phyloP scores from a whole-genome alignment of 2,329 filamentous ascomycete species.

The Alternaria sp. region DNA sequence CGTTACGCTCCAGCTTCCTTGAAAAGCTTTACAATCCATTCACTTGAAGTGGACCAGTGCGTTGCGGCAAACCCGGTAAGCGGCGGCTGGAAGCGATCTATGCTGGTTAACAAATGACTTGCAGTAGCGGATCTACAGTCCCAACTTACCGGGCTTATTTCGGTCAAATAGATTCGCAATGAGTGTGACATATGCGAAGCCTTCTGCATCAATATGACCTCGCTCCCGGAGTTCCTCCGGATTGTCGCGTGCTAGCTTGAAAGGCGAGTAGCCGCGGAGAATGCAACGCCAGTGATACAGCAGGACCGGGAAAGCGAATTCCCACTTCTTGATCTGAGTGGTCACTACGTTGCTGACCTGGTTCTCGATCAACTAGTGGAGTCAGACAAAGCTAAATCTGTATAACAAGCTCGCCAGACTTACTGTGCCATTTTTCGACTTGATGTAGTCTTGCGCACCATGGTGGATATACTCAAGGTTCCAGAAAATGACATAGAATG shows the following conservation, averaged over 20 bases:
- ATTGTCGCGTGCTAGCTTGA: constrained; percentile 47
- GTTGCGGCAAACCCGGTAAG: constrained; percentile 35
- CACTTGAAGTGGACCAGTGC: constrained; percentile 38
- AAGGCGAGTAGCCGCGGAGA: constrained; percentile 43
- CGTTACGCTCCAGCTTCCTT: constrained; percentile 41
- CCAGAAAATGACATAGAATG: constrained; percentile 48
- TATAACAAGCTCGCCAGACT: constrained; percentile 22
- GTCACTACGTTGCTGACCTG: constrained; percentile 46
- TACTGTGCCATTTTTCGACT: constrained; percentile 47
- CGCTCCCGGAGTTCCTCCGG: constrained; percentile 41
- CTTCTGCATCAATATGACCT: constrained; percentile 41
- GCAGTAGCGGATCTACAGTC: constrained; percentile 8
- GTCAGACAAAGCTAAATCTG: constrained; percentile 22
- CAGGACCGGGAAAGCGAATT: constrained; percentile 43
- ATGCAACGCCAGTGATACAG: constrained; percentile 45
- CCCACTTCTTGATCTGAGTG: constrained; percentile 47
- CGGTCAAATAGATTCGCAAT: constrained; percentile 38
- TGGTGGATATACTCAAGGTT: constrained; percentile 49
- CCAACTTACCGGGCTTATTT: constrained; percentile 34
- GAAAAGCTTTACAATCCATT: constrained; percentile 46
- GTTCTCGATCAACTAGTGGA: constrained; percentile 37
- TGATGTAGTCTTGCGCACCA: constrained; percentile 45
- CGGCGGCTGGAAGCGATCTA: constrained; percentile 42
- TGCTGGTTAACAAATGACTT: constrained; percentile 4
- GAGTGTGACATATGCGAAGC: constrained; percentile 41